Conservation (phyloP, 2,329 filamentous ascomycete genomes). For the Aspergillus clavatus region DNA sequence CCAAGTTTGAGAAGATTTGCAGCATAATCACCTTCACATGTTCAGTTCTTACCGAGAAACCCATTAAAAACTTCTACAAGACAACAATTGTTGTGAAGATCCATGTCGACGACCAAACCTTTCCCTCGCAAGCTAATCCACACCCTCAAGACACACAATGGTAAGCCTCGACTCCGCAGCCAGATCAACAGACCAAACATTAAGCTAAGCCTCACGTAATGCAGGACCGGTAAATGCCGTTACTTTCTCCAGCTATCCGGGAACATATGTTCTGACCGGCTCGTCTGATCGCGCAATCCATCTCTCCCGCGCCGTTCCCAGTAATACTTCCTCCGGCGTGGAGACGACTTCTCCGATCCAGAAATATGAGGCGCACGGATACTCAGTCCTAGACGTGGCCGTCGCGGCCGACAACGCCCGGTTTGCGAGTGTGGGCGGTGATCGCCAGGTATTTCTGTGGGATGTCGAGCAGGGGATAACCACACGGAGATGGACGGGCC, state of each 20-base stretch:
- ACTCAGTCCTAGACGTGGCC: slow-evolving; percentile 78
- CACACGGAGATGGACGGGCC: slow-evolving; percentile 66
- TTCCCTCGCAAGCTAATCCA: slow-evolving; percentile 41
- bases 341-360: slow-evolving; percentile 63
- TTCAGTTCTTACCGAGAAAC: no score
- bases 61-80: no score
- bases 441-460: slow-evolving; percentile 89
- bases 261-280: slow-evolving; percentile 77
- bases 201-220: no score
- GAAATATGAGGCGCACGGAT: slow-evolving; percentile 83
- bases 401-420: slow-evolving; percentile 71
- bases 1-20: background rate
- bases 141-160: slow-evolving; percentile 43
- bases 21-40: background rate
- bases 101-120: slow-evolving; percentile 27
- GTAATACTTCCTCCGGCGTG: slow-evolving; percentile 29
- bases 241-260: slow-evolving; percentile 66
- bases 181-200: background rate
- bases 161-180: slow-evolving; percentile 18
- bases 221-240: slow-evolving; percentile 69
- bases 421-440: slow-evolving; percentile 83
- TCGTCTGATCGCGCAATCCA: slow-evolving; percentile 79
- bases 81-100: background rate
- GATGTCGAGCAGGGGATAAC: slow-evolving; percentile 81
- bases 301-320: slow-evolving; percentile 64